Conservation (phyloP, 2,329 filamentous ascomycete species). For the Penicillium glabrum region DNA sequence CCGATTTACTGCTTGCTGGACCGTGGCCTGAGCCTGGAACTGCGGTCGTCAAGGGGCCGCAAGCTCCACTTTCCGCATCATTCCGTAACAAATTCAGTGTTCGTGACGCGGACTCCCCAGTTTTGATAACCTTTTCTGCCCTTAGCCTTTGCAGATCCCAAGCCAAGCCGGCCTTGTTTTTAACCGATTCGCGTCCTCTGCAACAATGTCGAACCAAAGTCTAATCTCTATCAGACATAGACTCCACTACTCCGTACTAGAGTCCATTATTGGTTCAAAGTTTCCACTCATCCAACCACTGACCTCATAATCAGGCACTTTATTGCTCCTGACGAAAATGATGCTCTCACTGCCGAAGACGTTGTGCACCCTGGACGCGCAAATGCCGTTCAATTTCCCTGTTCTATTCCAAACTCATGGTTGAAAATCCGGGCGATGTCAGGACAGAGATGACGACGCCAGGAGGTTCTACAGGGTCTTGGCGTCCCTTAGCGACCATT, state of each 20-base stretch:
- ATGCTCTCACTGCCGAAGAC: neutral
- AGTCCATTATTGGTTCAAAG: neutral
- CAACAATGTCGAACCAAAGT: neutral
- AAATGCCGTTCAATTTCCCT: neutral
- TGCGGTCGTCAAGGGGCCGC: neutral
- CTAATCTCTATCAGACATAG: neutral
- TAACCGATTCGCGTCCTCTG: conserved; percentile 6
- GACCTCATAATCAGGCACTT: neutral
- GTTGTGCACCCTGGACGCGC: neutral
- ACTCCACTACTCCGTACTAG: neutral
- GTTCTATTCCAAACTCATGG: conserved; percentile 5
- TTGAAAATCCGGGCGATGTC: neutral
- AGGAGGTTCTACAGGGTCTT: neutral
- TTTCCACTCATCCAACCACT: neutral
- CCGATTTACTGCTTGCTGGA: neutral
- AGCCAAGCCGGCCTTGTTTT: conserved; percentile 7
- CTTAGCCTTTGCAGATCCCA: conserved; percentile 9
- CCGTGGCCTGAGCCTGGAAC: neutral
- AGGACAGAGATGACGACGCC: conserved; percentile 11
- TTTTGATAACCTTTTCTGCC: neutral
- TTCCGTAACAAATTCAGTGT: neutral
- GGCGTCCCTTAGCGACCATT: neutral
- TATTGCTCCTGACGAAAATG: conserved; percentile 1
- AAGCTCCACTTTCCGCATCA: neutral
- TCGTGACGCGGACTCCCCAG: conserved; percentile 9